phyloP scores from a whole-genome alignment of 108 stramenopile species.

The Conticribra weissflogii region DNA sequence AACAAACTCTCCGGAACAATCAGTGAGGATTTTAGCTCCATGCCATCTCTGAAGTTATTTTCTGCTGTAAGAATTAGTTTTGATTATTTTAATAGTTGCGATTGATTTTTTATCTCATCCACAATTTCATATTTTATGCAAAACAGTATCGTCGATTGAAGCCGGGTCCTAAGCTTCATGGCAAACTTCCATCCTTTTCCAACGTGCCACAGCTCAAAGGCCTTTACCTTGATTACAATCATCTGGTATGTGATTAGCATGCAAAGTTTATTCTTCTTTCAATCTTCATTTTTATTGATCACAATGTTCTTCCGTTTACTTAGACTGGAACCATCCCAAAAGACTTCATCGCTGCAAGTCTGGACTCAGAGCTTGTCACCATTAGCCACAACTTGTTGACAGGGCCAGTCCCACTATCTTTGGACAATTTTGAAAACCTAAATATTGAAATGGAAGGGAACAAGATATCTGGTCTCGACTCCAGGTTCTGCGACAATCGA shows the following conservation, averaged over 20 bases:
- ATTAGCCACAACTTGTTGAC: conserved; percentile 55
- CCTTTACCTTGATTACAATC: conserved; percentile 68
- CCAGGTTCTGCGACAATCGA: conserved; percentile 59
- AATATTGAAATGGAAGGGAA: conserved; percentile 80
- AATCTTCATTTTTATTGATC: neutral
- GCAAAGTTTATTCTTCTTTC: neutral
- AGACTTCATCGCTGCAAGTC: conserved; percentile 46
- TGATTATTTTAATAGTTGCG: conserved; percentile 15
- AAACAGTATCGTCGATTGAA: conserved; percentile 24
- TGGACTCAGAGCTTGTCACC: conserved; percentile 44
- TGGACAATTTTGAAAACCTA: conserved; percentile 54
- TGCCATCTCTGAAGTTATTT: conserved; percentile 56
- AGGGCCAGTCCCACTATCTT: conserved; percentile 51
- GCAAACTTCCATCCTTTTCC: conserved; percentile 63
- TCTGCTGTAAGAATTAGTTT: conserved; percentile 18
- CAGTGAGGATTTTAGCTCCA: conserved; percentile 50
- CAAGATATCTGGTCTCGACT: conserved; percentile 56
- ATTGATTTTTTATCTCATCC: conserved; percentile 1
- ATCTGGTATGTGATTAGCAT: conserved; percentile 27
- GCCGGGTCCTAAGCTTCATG: conserved; percentile 55
- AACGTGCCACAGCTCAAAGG: conserved; percentile 56
- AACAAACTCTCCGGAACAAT: conserved; percentile 69
- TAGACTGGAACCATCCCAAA: conserved; percentile 32
- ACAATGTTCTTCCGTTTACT: too few species aligned
- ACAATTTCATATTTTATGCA: neutral